Percentiles rank a stretch among this genome's conserved stretches.
These are phyloP conservation scores for Colletotrichum neosansevieriae DNA, from an alignment of 2,329 filamentous ascomycete species.

Conservation along the genomic window DNA sequence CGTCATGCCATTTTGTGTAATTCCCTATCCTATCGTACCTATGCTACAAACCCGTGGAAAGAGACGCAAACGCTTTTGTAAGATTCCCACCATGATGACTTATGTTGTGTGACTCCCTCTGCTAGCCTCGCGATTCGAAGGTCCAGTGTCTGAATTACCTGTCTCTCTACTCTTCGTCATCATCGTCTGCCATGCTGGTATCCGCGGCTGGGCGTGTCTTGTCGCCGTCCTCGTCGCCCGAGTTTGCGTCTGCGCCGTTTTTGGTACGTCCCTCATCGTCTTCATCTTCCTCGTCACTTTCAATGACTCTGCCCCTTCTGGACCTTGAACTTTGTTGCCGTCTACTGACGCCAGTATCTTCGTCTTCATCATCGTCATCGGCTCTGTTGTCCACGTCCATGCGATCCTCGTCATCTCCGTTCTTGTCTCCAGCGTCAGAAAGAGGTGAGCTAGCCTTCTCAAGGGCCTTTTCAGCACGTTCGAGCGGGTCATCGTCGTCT, in stretches of 20 bases:
- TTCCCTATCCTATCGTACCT: constrained; percentile 30
- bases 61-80: constrained; percentile 33
- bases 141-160: neutral
- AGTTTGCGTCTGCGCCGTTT: constrained; percentile 39
- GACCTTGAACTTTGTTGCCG: constrained; percentile 59
- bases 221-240: constrained; percentile 44
- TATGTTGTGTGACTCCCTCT: neutral
- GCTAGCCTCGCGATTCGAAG: constrained; percentile 6
- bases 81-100: constrained; percentile 15
- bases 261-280: constrained; percentile 47
- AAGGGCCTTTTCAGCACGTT: constrained; percentile 59
- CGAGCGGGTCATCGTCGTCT: constrained; percentile 56
- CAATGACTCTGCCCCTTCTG: constrained; percentile 64
- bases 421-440: constrained; percentile 50
- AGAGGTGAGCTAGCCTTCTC: constrained; percentile 52
- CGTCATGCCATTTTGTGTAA: constrained; percentile 31
- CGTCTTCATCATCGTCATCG: constrained; percentile 59
- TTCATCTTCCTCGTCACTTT: constrained; percentile 67
- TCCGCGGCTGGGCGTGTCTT: constrained; percentile 48
- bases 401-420: constrained; percentile 51
- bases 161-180: constrained; percentile 47
- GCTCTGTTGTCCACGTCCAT: constrained; percentile 65
- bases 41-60: constrained; percentile 32
- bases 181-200: constrained; percentile 56
- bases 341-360: constrained; percentile 63